Evolutionary conservation across 495 filamentous ascomycete genomes (phyloP).

Genomic region (Tuber borchii): DNA sequence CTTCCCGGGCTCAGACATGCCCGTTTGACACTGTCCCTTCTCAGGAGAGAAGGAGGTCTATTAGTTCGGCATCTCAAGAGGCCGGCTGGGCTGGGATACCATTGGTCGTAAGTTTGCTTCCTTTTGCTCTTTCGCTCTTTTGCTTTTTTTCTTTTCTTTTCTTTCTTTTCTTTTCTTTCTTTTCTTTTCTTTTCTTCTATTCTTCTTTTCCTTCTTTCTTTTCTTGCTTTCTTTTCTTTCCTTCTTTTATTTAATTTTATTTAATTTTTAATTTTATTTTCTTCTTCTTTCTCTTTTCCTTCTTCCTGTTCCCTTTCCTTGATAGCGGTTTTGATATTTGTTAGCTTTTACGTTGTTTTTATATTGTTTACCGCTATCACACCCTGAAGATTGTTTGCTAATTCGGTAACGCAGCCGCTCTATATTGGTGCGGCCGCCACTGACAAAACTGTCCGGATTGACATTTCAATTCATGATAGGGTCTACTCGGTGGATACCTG

Average conservation of each 20-base stretch:
- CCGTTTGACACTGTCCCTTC: background rate
- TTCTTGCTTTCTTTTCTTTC: too few relatives aligned
- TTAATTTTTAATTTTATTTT: too few relatives aligned
- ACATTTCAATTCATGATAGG: slow-evolving; percentile 67
- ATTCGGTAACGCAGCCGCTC: slow-evolving; percentile 51
- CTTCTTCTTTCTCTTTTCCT: too few relatives aligned
- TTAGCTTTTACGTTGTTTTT: too few relatives aligned
- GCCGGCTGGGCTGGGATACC: slow-evolving; percentile 36
- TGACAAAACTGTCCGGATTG: slow-evolving; percentile 51
- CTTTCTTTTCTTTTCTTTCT: background rate
- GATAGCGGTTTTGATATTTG: background rate
- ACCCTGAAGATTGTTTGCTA: too few relatives aligned
- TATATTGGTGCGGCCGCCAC: slow-evolving; percentile 59
- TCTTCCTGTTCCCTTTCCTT: background rate
- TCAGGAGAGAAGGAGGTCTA: slow-evolving; percentile 26
- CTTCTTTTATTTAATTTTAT: too few relatives aligned
- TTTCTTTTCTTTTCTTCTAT: too few relatives aligned
- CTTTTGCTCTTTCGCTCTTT: background rate
- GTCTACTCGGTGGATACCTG: slow-evolving; percentile 73
- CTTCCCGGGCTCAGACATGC: too few relatives aligned
- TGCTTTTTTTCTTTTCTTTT: too few relatives aligned
- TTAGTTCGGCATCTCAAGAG: slow-evolving; percentile 12
- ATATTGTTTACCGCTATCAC: too few relatives aligned
- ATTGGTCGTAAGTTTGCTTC: slow-evolving; percentile 16
- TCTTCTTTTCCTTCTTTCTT: too few relatives aligned